Evolutionary conservation across 2,329 filamentous ascomycete species (phyloP), one percentile per base, ranked within the genome.

Genomic region (Xylaria sp.): DNA sequence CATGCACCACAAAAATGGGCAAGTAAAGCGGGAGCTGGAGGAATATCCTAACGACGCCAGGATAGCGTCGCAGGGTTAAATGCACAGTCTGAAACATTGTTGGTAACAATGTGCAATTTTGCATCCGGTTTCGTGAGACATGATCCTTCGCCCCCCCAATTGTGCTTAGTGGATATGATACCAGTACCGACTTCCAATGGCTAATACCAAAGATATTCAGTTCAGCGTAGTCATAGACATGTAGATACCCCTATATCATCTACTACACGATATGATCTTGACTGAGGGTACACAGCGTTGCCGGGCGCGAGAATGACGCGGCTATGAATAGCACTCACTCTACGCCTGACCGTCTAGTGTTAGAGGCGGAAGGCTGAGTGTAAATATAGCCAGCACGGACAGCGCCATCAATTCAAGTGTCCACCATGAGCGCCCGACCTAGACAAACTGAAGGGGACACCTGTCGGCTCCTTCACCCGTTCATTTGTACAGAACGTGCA

Each of bases 81-180:
- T 52, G 33, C 49, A 49, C 25, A 6, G 23, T 28, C 15, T 49
- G 54, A 61, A 35, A 61, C 60, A 53, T 12, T 61, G 53, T 61
- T 58, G 35, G 60, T 53, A 62, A 19, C 50, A 60, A 19, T 31
- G 3, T 14, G 15, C 46, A 49, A 38, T 43, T 23, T 43, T 45
- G 52, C 25, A 28, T 35, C 52, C 31, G 53, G 49, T 57, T 62
- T 50, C 37, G 54, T 21, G 37, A 23, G 49, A 59, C 47, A 17
- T 45, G 43, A 63, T 63, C 60, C 60, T 63, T 51, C 55, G 19
- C 43, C 37, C 53, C 37, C 53, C 50, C 50, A 51, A 46, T 12
- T 50, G 25, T 42, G 35, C 33, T 33, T 37, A 14, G 31, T 33
- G n/a, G 8, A n/a, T 19, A n/a, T 42, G 21, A n/a, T n/a, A n/a